Evolutionary conservation across 169 alveolate species (phyloP), one percentile per base, ranked within the genome.

Genomic region (Cyclospora cayetanensis): DNA sequence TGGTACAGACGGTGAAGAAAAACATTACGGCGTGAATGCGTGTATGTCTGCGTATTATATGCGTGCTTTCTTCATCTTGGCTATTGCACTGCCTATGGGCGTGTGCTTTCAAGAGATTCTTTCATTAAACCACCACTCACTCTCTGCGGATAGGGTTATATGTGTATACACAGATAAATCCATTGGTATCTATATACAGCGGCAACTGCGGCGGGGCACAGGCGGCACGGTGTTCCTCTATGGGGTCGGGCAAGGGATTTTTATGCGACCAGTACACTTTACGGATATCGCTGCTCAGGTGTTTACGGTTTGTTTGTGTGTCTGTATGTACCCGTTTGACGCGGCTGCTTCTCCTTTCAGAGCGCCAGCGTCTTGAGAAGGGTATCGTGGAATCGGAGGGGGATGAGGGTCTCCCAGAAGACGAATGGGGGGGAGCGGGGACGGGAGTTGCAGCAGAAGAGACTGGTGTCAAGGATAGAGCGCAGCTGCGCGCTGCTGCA

Each of bases 381-480:
- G 27, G 39, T 25, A 25, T 63, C 25, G 20, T 63, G 0, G 63
- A n/a, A 18, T 18, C 2, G 2, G 76, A 63, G 43, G 52, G 31
- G 29, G 89, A 79, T 25, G 60, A 41, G 50, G 74, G 29, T 46
- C 55, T 35, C 31, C 29, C 43, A 52, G 18, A 39, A 29, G 89
- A 29, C 43, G 52, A 50, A 52, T 5, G 74, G 52, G 34, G 72
- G 4, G 74, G 34, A 29, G 70, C 41, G 20, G 72, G 3, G 4
- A 41, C 63, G 37, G 90, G 34, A 35, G 90, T 12, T 5, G 63
- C 41, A 4, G 79, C 63, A 82, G 79, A 55, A 53, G 63, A 52
- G 60, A 82, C 53, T 5, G 63, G 15, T 4, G n/a, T n/a, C n/a
- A n/a, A n/a, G n/a, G 90, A 82, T 20, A 29, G 90, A 55, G 79